Evolutionary conservation across 2,329 filamentous ascomycete genomes (phyloP).

Genomic region (Colletotrichum simmondsii): DNA sequence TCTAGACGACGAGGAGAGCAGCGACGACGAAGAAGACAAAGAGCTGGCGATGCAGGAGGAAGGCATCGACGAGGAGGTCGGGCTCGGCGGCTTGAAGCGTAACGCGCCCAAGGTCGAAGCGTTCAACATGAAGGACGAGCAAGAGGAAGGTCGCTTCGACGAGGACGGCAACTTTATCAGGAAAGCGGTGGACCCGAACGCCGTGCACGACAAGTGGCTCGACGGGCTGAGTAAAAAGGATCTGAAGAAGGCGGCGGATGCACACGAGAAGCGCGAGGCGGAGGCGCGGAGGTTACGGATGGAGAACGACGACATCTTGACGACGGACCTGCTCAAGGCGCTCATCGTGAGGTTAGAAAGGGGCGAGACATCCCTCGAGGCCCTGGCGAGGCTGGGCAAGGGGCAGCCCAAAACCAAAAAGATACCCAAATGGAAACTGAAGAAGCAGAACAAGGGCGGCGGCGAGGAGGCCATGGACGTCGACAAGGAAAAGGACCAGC

Average conservation of each 20-base stretch:
- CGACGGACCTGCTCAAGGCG: slow-evolving; percentile 77
- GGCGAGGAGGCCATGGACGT: slow-evolving; percentile 75
- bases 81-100: slow-evolving; percentile 88
- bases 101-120: slow-evolving; percentile 95
- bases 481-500: slow-evolving; percentile 61
- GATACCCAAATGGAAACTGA: slow-evolving; percentile 75
- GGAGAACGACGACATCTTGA: slow-evolving; percentile 79
- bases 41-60: slow-evolving; percentile 81
- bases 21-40: slow-evolving; percentile 75
- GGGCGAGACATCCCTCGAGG: slow-evolving; percentile 89
- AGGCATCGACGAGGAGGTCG: slow-evolving; percentile 87
- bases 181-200: slow-evolving; percentile 88
- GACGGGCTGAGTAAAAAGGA: slow-evolving; percentile 94
- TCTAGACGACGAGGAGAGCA: slow-evolving; percentile 65
- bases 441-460: slow-evolving; percentile 68
- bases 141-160: slow-evolving; percentile 94
- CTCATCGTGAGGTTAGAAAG: slow-evolving; percentile 80
- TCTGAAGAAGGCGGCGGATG: slow-evolving; percentile 87
- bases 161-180: slow-evolving; percentile 91
- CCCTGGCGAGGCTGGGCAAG: slow-evolving; percentile 83
- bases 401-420: slow-evolving; percentile 67
- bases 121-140: slow-evolving; percentile 91
- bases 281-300: slow-evolving; percentile 78
- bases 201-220: slow-evolving; percentile 91
- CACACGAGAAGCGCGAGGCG: slow-evolving; percentile 85